Evolutionary conservation across 78 protist genomes (phyloP), one percentile per base, ranked within the genome.

Genomic region (Carpediemonas membranifera): DNA sequence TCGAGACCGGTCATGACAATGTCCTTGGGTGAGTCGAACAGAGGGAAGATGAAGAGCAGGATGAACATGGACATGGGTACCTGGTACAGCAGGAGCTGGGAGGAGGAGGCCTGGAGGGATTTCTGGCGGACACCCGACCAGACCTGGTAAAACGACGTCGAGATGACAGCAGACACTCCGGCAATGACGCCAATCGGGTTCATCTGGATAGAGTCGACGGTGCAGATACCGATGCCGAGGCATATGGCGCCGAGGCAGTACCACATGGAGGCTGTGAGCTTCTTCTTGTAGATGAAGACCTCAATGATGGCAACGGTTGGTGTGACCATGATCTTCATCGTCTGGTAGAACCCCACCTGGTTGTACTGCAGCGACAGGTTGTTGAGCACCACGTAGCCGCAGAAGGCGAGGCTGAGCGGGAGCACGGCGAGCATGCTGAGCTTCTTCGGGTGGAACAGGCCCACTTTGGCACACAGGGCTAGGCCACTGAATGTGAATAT

Each of bases 71-170:
- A 58, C 15, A 58, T 18, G 62, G 62, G 62, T n/a, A 58, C 15
- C 62, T 18, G 13, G 33, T 18, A 15, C 13, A 13, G 33, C 13
- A 58, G 15, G 33, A 58, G 15, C 15, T 58, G 62, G 62, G 33
- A 13, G 13, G 62, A 58, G 13, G 13, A 18, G 15, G 15, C 62
- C 50, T 58, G 15, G 30, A 58, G 15, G 50, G 30, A 34, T 36
- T 58, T 58, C 15, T 58, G 62, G 50, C 13, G 16, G 30, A n/a
- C 33, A 34, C 62, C 62, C 16, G 30, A 13, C 62, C 62, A 58
- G 16, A 15, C 33, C 16, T 18, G 30, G 15, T 58, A 58, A 18
- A 58, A 58, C 30, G 62, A 31, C 30, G 13, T 58, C 30, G 13
- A 13, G 15, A 58, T 58, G 15, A 58, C 13, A 15, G 30, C 62